These are phyloP conservation scores for Yamadazyma kanchanaburiensis DNA, from an alignment of 1,139 yeast genomes.

Conservation along the genomic window DNA sequence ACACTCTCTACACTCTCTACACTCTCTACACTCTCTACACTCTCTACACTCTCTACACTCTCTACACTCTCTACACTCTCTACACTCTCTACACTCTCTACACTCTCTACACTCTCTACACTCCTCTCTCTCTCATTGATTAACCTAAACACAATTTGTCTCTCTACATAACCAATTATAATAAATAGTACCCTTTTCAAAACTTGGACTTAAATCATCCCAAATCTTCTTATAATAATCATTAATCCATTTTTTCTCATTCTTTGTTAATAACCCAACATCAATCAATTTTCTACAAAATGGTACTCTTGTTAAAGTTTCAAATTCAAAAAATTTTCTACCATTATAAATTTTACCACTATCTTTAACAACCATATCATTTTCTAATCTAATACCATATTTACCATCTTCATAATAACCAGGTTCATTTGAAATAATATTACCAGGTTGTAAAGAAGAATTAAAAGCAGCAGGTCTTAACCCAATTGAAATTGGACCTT, in stretches of 20 bases:
- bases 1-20: too few relatives aligned
- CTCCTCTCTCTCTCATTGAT: too few relatives aligned
- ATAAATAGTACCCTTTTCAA: conserved; percentile 50
- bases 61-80: too few relatives aligned
- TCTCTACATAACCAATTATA: conserved; percentile 77
- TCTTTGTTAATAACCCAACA: conserved; percentile 39
- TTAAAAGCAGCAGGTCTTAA: conserved; percentile 50
- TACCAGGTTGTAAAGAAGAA: conserved; percentile 61
- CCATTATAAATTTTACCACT: conserved; percentile 44
- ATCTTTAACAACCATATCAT: conserved; percentile 64
- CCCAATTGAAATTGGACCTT: conserved; percentile 94
- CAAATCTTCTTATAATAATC: conserved; percentile 63
- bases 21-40: too few relatives aligned
- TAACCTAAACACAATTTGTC: conserved; percentile 29
- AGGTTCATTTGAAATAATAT: conserved; percentile 89
- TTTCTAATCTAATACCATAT: conserved; percentile 92
- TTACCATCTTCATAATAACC: conserved; percentile 92
- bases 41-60: too few relatives aligned
- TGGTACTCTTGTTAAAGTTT: conserved; percentile 89
- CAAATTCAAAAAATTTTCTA: conserved; percentile 66
- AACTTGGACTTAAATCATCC: conserved; percentile 47
- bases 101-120: too few relatives aligned
- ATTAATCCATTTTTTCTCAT: conserved; percentile 69
- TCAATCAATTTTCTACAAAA: conserved; percentile 38
- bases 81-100: too few relatives aligned